Conservation (phyloP, 495 filamentous ascomycete genomes). For the Trichocladium antarcticum region DNA sequence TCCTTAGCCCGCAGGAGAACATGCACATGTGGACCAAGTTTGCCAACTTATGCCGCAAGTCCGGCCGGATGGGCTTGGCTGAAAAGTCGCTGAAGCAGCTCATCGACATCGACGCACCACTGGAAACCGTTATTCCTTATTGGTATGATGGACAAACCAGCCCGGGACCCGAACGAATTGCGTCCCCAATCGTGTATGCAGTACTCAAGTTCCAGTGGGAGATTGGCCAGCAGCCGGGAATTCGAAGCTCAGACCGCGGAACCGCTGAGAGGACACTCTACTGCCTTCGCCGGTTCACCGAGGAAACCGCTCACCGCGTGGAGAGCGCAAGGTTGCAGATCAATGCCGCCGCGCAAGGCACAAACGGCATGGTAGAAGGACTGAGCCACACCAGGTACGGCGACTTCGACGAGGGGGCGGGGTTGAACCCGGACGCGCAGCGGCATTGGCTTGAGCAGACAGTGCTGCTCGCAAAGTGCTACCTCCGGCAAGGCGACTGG, state of each 20-base stretch:
- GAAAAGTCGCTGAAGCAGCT: conserved; percentile 83
- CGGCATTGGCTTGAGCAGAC: conserved; percentile 48
- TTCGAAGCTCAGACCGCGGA: conserved; percentile 29
- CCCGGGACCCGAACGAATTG: conserved; percentile 33
- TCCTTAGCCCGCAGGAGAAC: conserved; percentile 82
- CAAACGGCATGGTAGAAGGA: conserved; percentile 40
- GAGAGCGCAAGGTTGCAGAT: conserved; percentile 43
- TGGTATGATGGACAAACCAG: conserved; percentile 40
- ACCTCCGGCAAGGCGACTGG: conserved; percentile 93
- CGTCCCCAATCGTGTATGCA: conserved; percentile 78
- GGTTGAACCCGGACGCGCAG: conserved; percentile 32
- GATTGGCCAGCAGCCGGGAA: conserved; percentile 43
- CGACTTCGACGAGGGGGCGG: conserved; percentile 41
- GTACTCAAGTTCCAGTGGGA: conserved; percentile 94
- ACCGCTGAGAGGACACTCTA: conserved; percentile 54
- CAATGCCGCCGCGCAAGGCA: conserved; percentile 43
- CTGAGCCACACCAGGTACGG: conserved; percentile 47
- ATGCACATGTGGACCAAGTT: conserved; percentile 99
- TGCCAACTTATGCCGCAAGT: conserved; percentile 93
- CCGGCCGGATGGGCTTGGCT: conserved; percentile 84
- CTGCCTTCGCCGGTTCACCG: conserved; percentile 71
- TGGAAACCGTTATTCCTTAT: conserved; percentile 46
- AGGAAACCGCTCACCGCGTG: conserved; percentile 63
- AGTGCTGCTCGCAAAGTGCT: conserved; percentile 84
- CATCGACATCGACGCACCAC: conserved; percentile 49